These are phyloP conservation scores for Houttuynia cordata DNA, from an alignment of 164 flowering plant genomes.

Conservation along the genomic window DNA sequence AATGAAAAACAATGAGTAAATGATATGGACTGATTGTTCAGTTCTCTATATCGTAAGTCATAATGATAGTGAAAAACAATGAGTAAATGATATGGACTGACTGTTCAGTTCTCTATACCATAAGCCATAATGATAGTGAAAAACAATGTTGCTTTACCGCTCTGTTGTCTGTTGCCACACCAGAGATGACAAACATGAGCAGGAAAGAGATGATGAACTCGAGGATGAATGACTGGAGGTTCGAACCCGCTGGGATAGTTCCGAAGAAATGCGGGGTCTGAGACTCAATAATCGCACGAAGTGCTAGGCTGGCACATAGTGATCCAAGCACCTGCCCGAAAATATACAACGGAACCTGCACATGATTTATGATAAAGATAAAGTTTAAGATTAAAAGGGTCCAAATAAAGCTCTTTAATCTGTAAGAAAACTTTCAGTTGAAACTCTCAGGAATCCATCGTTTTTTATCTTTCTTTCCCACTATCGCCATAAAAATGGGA, in stretches of 20 bases:
- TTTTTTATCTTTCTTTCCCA: too few species aligned
- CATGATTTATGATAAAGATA: too few species aligned
- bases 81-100: not conserved
- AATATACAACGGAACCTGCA: constrained; percentile 31
- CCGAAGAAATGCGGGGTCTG: constrained; percentile 27
- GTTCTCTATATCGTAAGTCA: too few species aligned
- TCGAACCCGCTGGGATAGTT: constrained; percentile 32
- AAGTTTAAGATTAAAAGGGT: too few species aligned
- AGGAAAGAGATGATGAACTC: constrained; percentile 50
- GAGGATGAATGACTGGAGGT: constrained; percentile 30
- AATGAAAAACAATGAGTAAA: too few species aligned
- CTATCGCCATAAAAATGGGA: not conserved
- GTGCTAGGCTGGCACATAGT: constrained; percentile 34
- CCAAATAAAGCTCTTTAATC: too few species aligned
- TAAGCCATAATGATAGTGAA: constrained; percentile 1
- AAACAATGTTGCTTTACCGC: constrained; percentile 16
- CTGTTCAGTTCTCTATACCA: not conserved
- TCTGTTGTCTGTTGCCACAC: constrained; percentile 50
- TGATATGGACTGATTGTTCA: too few species aligned
- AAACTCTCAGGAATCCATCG: too few species aligned
- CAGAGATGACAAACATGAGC: constrained; percentile 57
- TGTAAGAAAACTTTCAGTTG: too few species aligned
- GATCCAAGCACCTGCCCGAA: constrained; percentile 36
- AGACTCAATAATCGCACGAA: constrained; percentile 23
- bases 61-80: too few species aligned